These are phyloP conservation scores for Sporisorium sorghi DNA, from an alignment of 1,284 basidiomycete species.

Conservation along the genomic window DNA sequence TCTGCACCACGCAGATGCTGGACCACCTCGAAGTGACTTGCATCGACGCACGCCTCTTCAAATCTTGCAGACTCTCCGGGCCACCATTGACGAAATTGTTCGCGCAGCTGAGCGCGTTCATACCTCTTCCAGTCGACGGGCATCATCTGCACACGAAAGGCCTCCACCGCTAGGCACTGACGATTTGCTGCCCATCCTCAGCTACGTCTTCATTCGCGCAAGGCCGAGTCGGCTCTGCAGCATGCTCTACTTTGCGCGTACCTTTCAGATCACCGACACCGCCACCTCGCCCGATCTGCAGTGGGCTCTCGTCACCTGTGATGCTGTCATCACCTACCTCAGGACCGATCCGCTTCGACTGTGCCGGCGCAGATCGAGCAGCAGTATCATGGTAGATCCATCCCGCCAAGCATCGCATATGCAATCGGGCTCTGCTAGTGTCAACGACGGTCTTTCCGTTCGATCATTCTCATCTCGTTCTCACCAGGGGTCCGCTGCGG, in stretches of 20 bases:
- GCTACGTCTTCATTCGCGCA: conserved; percentile 40
- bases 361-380: conserved; percentile 21
- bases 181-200: conserved; percentile 41
- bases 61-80: conserved; percentile 36
- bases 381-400: conserved; percentile 8
- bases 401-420: conserved; percentile 9
- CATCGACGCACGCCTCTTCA: conserved; percentile 44
- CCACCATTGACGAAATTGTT: conserved; percentile 40
- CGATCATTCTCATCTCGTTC: conserved; percentile 32
- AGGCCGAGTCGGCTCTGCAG: conserved; percentile 26
- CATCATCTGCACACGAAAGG: conserved; percentile 8
- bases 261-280: conserved; percentile 42
- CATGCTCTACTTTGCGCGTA: conserved; percentile 43
- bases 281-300: conserved; percentile 29
- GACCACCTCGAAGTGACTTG: background rate
- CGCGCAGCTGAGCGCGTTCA: conserved; percentile 24
- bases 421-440: conserved; percentile 5
- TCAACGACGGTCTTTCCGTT: conserved; percentile 12
- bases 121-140: conserved; percentile 7
- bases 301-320: conserved; percentile 45
- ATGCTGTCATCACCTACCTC: conserved; percentile 46
- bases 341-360: conserved; percentile 38
- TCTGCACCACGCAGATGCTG: background rate
- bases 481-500: conserved; percentile 16
- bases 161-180: conserved; percentile 34